Percentiles rank a stretch among this genome's conserved stretches.
These are phyloP conservation scores for Suillus americanus DNA, from an alignment of 768 basidiomycete species.

Conservation along the genomic window DNA sequence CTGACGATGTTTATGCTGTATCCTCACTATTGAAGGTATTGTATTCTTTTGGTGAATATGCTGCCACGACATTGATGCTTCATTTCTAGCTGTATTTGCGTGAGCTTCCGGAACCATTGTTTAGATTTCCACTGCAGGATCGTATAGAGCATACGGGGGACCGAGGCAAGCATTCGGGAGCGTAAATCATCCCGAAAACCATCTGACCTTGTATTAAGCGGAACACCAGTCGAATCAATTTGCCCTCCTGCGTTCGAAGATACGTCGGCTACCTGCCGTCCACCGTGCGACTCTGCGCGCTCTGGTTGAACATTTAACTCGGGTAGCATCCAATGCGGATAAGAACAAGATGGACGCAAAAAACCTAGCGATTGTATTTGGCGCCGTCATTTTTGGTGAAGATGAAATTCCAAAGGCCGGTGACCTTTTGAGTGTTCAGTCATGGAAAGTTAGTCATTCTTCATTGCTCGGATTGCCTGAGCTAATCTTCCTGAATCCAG, in stretches of 20 bases:
- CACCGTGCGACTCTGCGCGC: constrained; percentile 85
- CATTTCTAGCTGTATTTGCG: constrained; percentile 67
- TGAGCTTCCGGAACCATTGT: constrained; percentile 87
- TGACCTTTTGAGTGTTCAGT: constrained; percentile 75
- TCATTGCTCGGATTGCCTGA: constrained; percentile 32
- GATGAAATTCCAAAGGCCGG: constrained; percentile 82
- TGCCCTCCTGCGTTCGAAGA: constrained; percentile 79
- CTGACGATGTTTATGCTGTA: constrained; percentile 82
- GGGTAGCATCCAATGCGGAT: constrained; percentile 62
- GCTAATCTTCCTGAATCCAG: constrained; percentile 30
- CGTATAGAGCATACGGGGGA: constrained; percentile 80
- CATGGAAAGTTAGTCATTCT: constrained; percentile 58
- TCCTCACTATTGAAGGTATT: constrained; percentile 81
- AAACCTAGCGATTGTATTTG: constrained; percentile 91
- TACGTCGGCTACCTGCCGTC: constrained; percentile 77
- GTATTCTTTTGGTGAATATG: neutral
- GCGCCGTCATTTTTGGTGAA: constrained; percentile 86
- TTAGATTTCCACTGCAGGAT: constrained; percentile 77
- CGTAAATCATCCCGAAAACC: neutral
- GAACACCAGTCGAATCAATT: constrained; percentile 73
- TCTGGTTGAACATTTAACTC: constrained; percentile 78
- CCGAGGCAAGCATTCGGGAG: constrained; percentile 47
- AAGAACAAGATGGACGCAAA: constrained; percentile 94
- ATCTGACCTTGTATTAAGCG: constrained; percentile 39
- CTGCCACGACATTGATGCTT: constrained; percentile 5